These are phyloP conservation scores for Metschnikowia continentalis DNA, from an alignment of 805 yeast species.

Conservation along the genomic window DNA sequence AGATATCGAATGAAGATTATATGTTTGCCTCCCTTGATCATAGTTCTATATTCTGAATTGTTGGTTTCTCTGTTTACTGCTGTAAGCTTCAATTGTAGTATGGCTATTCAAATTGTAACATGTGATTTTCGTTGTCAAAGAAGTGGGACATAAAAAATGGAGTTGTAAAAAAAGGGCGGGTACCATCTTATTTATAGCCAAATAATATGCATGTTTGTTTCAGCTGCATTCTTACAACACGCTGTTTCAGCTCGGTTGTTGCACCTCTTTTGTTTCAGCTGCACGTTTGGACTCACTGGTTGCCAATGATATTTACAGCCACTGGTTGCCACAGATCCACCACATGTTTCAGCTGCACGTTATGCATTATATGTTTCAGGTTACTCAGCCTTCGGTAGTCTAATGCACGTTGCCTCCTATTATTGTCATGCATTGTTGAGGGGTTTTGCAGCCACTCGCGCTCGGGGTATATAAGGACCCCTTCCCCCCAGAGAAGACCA, in stretches of 20 bases:
- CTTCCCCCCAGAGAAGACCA: not conserved
- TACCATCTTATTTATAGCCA: not conserved
- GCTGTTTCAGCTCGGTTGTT: no score
- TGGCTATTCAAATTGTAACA: not conserved
- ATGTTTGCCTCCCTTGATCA: no score
- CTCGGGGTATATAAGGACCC: not conserved
- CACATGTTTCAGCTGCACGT: not conserved
- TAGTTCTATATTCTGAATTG: no score
- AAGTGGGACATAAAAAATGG: not conserved
- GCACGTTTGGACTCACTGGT: not conserved
- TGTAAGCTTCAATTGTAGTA: no score
- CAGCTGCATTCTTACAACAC: no score
- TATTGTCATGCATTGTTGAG: not conserved
- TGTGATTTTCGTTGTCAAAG: no score
- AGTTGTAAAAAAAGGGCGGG: not conserved
- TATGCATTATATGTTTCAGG: not conserved
- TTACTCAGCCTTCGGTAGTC: not conserved
- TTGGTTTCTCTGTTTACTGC: no score
- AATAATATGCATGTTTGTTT: not conserved
- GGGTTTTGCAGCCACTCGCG: slow-evolving; percentile 1
- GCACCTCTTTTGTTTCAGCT: not conserved
- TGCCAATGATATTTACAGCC: not conserved
- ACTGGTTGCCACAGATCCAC: not conserved
- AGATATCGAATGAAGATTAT: no score
- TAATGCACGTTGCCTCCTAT: not conserved